Base-by-base conservation (phyloP, 129 eudicot genomes). In the Escallonia herrerae region DNA sequence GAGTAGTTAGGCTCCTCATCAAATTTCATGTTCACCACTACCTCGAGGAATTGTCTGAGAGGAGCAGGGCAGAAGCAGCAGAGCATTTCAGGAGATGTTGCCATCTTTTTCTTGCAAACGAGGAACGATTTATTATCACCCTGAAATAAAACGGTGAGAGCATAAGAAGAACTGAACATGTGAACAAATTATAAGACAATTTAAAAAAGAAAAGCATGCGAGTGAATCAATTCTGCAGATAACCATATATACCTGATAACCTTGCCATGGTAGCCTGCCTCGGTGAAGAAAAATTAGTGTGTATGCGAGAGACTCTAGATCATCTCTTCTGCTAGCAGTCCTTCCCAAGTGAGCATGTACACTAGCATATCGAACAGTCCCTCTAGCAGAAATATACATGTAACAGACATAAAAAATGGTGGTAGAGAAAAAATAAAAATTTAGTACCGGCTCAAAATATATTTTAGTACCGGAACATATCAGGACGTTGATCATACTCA, bases 231-330 rank as follows among this genome's bases (percentile, higher is more conserved):
- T 7, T 11, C 5, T 5, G 3, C n/a, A 41, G 33, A 22, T 1
- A 22, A 22, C 33, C 33, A 22, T 22, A 22, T 22, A 22, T 22
- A 89, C 96, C 96, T 82, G 93, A 73, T 82, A 89, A 3, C 96
- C 96, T 74, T 89, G 96, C 96, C 96, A 89, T n/a, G 96, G 96
- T 50, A 89, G 72, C 71, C 94, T 75, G 65, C 96, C 96, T 48
- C 81, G 77, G 38, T 75, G 94, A 68, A 89, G 94, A 71, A 89
- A 89, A 64, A 89, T 79, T 40, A 89, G 87, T 15, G 96, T 89
- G 49, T 89, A 89, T 7, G 96, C 96, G 73, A 89, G 96, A 65
- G 96, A 89, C 70, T 88, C 96, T 58, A 88, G 62, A 76, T 88
- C 96, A 45, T 88, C 96, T 80, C 96, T 85, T 60, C 96, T 76